These are phyloP conservation scores for Geotrichum aggregatum DNA, from an alignment of 1,139 yeast species.

Conservation along the genomic window DNA sequence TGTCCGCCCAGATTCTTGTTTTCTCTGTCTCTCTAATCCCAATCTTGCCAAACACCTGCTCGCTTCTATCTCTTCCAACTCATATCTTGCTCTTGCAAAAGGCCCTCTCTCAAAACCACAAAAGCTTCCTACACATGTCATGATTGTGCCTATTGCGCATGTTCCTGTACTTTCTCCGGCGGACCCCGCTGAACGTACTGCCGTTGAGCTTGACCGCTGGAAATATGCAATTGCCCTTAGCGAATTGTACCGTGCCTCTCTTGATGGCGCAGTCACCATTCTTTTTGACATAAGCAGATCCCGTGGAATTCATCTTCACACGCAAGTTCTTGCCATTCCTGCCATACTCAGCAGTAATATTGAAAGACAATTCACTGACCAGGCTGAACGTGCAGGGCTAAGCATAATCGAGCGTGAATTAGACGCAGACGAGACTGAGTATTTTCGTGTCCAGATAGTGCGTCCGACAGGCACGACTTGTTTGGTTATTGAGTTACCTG, in stretches of 20 bases:
- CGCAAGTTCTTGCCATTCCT: constrained; percentile 38
- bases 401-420: constrained; percentile 20
- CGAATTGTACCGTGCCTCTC: constrained; percentile 28
- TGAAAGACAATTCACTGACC: constrained; percentile 25
- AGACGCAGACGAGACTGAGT: constrained; percentile 12
- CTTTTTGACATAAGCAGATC: constrained; percentile 35
- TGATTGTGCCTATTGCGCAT: constrained; percentile 80
- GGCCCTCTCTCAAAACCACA: constrained; percentile 58
- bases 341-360: constrained; percentile 22
- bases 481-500: constrained; percentile 23
- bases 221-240: constrained; percentile 28
- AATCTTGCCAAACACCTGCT: constrained; percentile 76
- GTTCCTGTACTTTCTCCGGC: constrained; percentile 43
- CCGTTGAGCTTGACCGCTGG: constrained; percentile 24
- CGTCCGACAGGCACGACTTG: background rate
- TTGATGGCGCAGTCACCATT: constrained; percentile 26
- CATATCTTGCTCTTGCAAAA: constrained; percentile 75
- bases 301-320: constrained; percentile 38
- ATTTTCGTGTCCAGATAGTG: constrained; percentile 6
- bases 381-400: constrained; percentile 25
- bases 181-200: constrained; percentile 16
- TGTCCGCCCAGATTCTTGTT: constrained; percentile 46
- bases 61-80: constrained; percentile 61
- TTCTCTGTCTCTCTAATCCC: constrained; percentile 81
- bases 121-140: constrained; percentile 73